These are phyloP conservation scores for Alternaria angustiovoidea DNA, from an alignment of 2,329 filamentous ascomycete species.

Conservation along the genomic window DNA sequence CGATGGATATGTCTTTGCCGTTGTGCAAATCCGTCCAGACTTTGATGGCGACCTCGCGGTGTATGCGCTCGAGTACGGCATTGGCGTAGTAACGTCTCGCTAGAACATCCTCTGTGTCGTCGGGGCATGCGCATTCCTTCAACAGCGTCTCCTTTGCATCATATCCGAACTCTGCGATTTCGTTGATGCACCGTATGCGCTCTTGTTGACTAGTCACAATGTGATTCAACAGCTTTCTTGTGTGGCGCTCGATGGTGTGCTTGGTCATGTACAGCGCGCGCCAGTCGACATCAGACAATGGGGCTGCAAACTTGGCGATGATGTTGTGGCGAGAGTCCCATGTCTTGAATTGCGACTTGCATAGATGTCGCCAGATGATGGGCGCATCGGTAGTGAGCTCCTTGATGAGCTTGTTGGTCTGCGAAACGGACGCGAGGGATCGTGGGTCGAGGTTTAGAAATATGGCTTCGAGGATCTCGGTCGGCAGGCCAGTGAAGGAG, in stretches of 20 bases:
- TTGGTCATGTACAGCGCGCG: slow-evolving; percentile 60
- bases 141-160: slow-evolving; percentile 88
- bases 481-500: slow-evolving; percentile 64
- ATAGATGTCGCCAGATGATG: slow-evolving; percentile 82
- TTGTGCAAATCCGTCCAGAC: slow-evolving; percentile 72
- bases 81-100: slow-evolving; percentile 80
- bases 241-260: slow-evolving; percentile 44
- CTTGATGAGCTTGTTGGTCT: slow-evolving; percentile 70
- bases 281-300: slow-evolving; percentile 73
- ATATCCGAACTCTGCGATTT: slow-evolving; percentile 77
- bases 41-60: slow-evolving; percentile 79
- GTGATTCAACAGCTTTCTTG: slow-evolving; percentile 62
- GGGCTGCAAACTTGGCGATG: slow-evolving; percentile 47
- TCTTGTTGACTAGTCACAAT: slow-evolving; percentile 75
- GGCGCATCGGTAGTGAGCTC: slow-evolving; percentile 73
- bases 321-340: slow-evolving; percentile 68
- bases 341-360: slow-evolving; percentile 71
- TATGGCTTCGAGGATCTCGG: slow-evolving; percentile 85
- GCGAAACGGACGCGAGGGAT: slow-evolving; percentile 62
- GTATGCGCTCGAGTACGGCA: slow-evolving; percentile 77
- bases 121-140: slow-evolving; percentile 67
- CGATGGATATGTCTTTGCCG: slow-evolving; percentile 67
- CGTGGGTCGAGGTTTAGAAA: slow-evolving; percentile 67
- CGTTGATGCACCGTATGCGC: slow-evolving; percentile 73
- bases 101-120: slow-evolving; percentile 74